Evolutionary conservation across 2,329 filamentous ascomycete species (phyloP).

Genomic region (Penicillium sp.): DNA sequence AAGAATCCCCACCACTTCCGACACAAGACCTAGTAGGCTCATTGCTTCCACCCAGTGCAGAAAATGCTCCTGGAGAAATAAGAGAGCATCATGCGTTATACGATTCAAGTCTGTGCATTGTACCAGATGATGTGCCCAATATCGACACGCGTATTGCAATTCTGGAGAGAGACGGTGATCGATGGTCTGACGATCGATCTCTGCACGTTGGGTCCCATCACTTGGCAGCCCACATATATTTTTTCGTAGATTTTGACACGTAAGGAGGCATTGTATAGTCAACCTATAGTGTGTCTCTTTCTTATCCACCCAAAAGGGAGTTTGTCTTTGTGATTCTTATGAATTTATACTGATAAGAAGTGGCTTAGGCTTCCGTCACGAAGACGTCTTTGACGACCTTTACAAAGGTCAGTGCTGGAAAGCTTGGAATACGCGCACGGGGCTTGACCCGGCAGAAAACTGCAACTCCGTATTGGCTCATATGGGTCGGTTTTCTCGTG

Average conservation of each 20-base stretch:
- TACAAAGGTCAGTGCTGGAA: too few relatives aligned
- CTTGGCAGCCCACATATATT: slow-evolving; percentile 6
- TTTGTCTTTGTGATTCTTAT: too few relatives aligned
- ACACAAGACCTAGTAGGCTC: slow-evolving; percentile 17
- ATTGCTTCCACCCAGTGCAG: slow-evolving; percentile 31
- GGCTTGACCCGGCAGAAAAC: too few relatives aligned
- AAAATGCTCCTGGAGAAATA: slow-evolving; percentile 22
- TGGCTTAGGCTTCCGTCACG: too few relatives aligned
- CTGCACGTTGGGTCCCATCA: background rate
- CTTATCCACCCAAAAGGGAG: slow-evolving; percentile 2
- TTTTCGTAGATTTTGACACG: background rate
- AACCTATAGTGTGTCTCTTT: background rate
- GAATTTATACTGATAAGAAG: too few relatives aligned
- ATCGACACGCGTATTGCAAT: slow-evolving; percentile 1
- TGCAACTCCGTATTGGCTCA: too few relatives aligned
- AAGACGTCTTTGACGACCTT: too few relatives aligned
- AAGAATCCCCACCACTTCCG: slow-evolving; percentile 18
- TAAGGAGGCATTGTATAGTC: background rate
- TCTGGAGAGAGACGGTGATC: background rate
- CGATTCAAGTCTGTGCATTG: slow-evolving; percentile 5
- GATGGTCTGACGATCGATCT: background rate
- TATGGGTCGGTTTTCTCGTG: too few relatives aligned
- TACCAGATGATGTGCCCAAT: slow-evolving; percentile 29
- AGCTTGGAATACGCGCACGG: too few relatives aligned
- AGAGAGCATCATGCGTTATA: slow-evolving; percentile 4